Base-by-base conservation (phyloP, 257 asterid genomes). In the Solanum clarkiae region DNA sequence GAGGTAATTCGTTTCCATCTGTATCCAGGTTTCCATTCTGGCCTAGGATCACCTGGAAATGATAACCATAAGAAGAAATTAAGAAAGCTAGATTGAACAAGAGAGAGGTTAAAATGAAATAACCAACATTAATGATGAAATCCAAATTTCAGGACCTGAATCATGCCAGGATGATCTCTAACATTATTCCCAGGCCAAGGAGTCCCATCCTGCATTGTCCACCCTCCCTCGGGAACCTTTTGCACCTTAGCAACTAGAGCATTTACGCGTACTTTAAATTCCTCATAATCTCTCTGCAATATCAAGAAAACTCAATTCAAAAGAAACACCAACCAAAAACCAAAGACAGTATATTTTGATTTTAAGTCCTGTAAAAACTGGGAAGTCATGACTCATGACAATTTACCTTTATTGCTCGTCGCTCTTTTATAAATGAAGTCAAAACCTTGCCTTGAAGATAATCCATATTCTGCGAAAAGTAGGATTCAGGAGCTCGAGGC, bases 141-240 rank as follows among this genome's bases (percentile, higher is more conserved):
- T 16, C 10, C 36, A 54, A 42, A 66, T 44, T 32, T 11, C 36
- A 62, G 18, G 84, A 89, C 91, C 89, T 89, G 88, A 85, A 89
- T 87, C 89, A 89, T 89, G 71, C 89, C 90, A 29, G 90, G 90
- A 80, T 89, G 90, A 79, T 89, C 91, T 74, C 86, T 69, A 60
- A 66, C 81, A 68, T 85, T 79, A 85, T 87, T 89, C 59, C 91
- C 91, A 2, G 88, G 90, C 91, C 90, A 89, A 60, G 91, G 83
- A 80, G 91, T 85, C n/a, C 91, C 90, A 87, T 89, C 89, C 84
- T 87, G 91, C 91, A 87, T 87, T 51, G 80, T 55, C 91, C 91
- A 88, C 51, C 91, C 91, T 60, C 84, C 88, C 47, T 89, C 90
- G 6, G 91, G 91, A 62, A 89, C 80, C 26, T 89, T 89, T 74